A percentile compares a stretch with the other conserved stretches of the same genome.
These are phyloP conservation scores for Candida insectorum DNA, from an alignment of 805 yeast species.

Conservation along the genomic window DNA sequence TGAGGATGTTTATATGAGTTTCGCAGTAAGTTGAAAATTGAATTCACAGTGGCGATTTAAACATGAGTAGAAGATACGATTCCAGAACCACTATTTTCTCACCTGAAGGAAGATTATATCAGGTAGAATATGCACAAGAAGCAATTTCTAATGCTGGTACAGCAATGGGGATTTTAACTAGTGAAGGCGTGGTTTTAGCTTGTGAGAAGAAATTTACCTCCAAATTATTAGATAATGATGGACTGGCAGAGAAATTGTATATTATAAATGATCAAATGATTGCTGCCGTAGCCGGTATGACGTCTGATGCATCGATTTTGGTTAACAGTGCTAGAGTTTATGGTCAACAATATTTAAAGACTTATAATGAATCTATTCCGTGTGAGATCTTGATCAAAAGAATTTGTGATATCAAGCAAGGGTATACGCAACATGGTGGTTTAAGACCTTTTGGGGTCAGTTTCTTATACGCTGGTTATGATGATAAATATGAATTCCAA, in stretches of 20 bases:
- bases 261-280: conserved; percentile 76
- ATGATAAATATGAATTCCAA: conserved; percentile 85
- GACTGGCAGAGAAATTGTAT: conserved; percentile 89
- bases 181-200: conserved; percentile 89
- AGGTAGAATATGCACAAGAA: conserved; percentile 95
- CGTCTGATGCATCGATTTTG: conserved; percentile 91
- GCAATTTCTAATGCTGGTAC: conserved; percentile 83
- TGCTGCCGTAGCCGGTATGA: conserved; percentile 97
- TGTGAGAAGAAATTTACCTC: conserved; percentile 96
- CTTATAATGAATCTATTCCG: conserved; percentile 92
- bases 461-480: conserved; percentile 93
- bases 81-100: conserved; percentile 98
- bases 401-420: conserved; percentile 92
- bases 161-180: conserved; percentile 71
- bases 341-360: conserved; percentile 82
- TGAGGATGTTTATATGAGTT: background rate
- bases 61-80: conserved; percentile 95
- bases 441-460: conserved; percentile 98
- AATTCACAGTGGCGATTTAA: conserved; percentile 11
- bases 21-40: background rate
- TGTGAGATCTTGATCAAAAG: conserved; percentile 84
- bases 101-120: conserved; percentile 97
- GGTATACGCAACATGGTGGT: conserved; percentile 98
- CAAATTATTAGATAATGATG: conserved; percentile 89
- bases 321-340: conserved; percentile 80